Base-by-base conservation (phyloP, 768 basidiomycete genomes). In the Strobilomyces dryophilus region DNA sequence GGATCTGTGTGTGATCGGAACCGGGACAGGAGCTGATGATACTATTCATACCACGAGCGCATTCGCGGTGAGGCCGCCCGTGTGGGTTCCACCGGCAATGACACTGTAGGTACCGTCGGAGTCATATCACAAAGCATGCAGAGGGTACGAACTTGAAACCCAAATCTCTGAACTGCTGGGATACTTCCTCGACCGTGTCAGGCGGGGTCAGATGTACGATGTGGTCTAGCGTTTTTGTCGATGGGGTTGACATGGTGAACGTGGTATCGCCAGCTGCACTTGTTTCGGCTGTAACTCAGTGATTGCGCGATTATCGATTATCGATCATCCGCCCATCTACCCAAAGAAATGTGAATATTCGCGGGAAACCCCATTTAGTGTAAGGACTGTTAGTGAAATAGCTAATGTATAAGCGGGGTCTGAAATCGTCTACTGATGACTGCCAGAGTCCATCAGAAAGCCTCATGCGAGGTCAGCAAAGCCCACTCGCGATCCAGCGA, bases 201-300 rank as follows among this genome's bases (percentile, higher is more conserved):
- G 85, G 82, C 0, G 85, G 81, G 0, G 83, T 83, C n/a, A 89
- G 72, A 63, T 88, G 81, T 1, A 89, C 78, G 52, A 89, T 80
- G 57, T 89, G 87, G 56, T 89, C 87, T 11, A 88, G 61, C 27
- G 66, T 77, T 41, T 65, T 70, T 2, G 78, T 81, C 17, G 72
- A 70, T 26, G 66, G 65, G 7, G 36, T 32, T 12, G 62, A 45
- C 69, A 67, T 69, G 24, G n/a, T 20, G 18, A 50, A 36, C 32
- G 29, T 7, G 5, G 15, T 27, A 26, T 21, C n/a, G 12, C 15
- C n/a, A 18, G 17, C n/a, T 31, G 5, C 5, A 24, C 39, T 44
- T 49, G 39, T 29, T n/a, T 15, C 1, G 18, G 21, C 31, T 35
- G 34, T 51, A 49, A 31, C 50, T 18, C 45, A 34, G 57, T 17